Evolutionary conservation across 1,284 basidiomycete species (phyloP).

Genomic region (Taiwanofungus camphoratus): DNA sequence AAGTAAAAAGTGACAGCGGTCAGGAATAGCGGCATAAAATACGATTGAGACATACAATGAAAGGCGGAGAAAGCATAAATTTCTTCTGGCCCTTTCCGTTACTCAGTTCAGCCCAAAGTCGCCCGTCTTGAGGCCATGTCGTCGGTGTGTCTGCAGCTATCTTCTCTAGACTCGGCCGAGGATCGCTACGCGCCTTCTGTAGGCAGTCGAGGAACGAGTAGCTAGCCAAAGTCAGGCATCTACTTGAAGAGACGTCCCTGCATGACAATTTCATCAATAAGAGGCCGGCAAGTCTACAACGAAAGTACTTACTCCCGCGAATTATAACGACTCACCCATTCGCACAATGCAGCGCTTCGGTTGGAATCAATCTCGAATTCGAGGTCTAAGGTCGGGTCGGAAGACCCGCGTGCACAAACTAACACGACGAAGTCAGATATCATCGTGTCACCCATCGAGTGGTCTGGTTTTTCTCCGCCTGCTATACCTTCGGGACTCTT

Average conservation of each 20-base stretch:
- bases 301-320: neutral
- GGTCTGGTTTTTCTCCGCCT: too few relatives aligned
- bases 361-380: neutral
- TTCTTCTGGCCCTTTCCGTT: neutral
- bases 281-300: neutral
- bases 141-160: constrained; percentile 1
- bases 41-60: constrained; percentile 2
- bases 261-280: neutral
- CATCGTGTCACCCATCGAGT: neutral
- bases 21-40: neutral
- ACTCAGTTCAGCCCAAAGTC: constrained; percentile 5
- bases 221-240: constrained; percentile 3
- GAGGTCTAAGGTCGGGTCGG: neutral
- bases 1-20: neutral
- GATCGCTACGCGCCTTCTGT: neutral
- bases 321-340: neutral
- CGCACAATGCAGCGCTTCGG: neutral
- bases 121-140: constrained; percentile 7
- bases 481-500: too few relatives aligned
- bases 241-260: constrained; percentile 3
- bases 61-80: constrained; percentile 7
- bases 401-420: neutral
- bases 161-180: neutral
- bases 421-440: neutral
- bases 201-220: constrained; percentile 7